Evolutionary conservation across 2,329 filamentous ascomycete genomes (phyloP).

Genomic region (Xylaria sp.): DNA sequence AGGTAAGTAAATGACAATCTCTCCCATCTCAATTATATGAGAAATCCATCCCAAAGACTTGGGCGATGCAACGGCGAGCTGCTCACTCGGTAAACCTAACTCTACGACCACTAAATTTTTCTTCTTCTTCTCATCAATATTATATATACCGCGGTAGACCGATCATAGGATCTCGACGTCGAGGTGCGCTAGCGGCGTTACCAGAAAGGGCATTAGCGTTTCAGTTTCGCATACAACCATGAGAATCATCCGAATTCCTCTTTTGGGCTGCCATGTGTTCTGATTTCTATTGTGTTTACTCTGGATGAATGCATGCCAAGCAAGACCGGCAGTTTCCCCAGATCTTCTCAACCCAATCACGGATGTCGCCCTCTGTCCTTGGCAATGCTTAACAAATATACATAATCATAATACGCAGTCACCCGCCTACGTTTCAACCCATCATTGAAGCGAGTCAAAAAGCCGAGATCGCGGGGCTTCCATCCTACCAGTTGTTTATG

Average conservation of each 20-base stretch:
- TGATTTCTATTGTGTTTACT: conserved; percentile 13
- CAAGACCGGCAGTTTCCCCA: conserved; percentile 38
- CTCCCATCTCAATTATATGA: neutral
- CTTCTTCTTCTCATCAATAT: neutral
- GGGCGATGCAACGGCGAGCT: neutral
- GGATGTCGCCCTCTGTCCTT: conserved; percentile 23
- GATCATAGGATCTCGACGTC: neutral
- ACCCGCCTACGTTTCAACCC: conserved; percentile 16
- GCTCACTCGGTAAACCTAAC: neutral
- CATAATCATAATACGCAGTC: conserved; percentile 26
- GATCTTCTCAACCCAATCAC: conserved; percentile 33
- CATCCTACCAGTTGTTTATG: conserved; percentile 3
- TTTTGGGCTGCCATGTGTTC: conserved; percentile 11
- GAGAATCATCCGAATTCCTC: conserved; percentile 23
- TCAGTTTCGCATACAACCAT: neutral
- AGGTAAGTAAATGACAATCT: neutral
- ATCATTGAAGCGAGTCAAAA: conserved; percentile 11
- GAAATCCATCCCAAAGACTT: neutral
- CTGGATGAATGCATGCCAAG: conserved; percentile 39
- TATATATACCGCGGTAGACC: neutral
- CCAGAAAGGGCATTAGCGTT: neutral
- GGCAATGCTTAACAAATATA: conserved; percentile 35
- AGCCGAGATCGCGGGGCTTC: conserved; percentile 30
- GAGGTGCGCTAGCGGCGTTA: neutral
- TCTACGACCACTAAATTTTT: neutral